phyloP scores from a whole-genome alignment of 768 basidiomycete species.

The Agaricus bisporus region DNA sequence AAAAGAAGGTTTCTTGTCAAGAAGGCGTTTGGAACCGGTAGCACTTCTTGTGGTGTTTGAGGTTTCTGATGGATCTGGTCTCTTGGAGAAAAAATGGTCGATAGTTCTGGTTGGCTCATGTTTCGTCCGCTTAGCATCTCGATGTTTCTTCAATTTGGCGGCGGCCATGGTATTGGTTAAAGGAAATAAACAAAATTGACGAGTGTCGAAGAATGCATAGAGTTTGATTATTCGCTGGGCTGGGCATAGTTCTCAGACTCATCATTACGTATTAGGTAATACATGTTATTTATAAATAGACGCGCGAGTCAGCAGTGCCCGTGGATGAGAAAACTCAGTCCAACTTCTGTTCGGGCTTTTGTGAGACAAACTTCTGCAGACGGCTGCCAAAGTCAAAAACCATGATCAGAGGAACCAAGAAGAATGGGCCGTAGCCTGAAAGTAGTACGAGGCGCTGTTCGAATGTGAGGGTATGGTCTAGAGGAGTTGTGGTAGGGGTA shows the following conservation, averaged over 20 bases:
- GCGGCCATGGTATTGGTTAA: background rate
- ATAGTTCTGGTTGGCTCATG: constrained; percentile 1
- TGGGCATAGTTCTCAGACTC: too few species aligned
- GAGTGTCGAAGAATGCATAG: background rate
- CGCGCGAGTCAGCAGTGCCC: too few species aligned
- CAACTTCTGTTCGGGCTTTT: constrained; percentile 17
- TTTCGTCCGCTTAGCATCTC: background rate
- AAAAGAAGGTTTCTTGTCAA: background rate
- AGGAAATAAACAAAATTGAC: background rate
- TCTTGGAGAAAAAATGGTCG: constrained; percentile 6
- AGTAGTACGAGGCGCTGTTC: constrained; percentile 55
- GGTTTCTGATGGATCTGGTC: background rate
- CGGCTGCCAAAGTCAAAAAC: constrained; percentile 20
- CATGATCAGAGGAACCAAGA: constrained; percentile 66
- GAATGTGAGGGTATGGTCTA: constrained; percentile 34
- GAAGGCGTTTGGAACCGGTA: background rate
- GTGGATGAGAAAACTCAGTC: background rate
- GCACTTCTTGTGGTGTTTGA: background rate
- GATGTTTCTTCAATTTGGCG: background rate
- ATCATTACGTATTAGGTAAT: too few species aligned
- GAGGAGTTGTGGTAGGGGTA: constrained; percentile 14
- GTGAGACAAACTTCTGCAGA: constrained; percentile 24
- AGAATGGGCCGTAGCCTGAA: constrained; percentile 71
- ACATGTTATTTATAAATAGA: too few species aligned
- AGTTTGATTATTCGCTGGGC: too few species aligned